Evolutionary conservation across 202 grass and related monocot genomes (phyloP).

Genomic region (Bolboschoenoplectus hybrid): DNA sequence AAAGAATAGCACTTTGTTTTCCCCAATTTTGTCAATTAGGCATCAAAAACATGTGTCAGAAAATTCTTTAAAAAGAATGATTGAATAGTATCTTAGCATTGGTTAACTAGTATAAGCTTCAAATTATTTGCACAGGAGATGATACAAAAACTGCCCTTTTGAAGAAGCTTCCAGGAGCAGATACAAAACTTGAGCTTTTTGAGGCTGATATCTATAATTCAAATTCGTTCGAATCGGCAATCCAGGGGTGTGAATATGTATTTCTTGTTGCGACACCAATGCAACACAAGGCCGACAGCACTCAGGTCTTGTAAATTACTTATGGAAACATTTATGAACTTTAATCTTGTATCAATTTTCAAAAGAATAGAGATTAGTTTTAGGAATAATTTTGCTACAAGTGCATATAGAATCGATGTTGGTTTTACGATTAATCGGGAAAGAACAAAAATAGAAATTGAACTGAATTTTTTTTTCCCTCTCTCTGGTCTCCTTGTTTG

Average conservation of each 20-base stretch:
- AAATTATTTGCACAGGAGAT: constrained; percentile 45
- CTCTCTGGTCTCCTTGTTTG: background rate
- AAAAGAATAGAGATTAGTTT: background rate
- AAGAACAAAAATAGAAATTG: background rate
- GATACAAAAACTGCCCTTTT: constrained; percentile 46
- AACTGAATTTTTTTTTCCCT: background rate
- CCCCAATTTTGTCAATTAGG: background rate
- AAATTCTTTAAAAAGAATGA: background rate
- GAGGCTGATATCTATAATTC: constrained; percentile 64
- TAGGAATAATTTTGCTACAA: background rate
- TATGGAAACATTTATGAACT: background rate
- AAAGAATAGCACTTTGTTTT: background rate
- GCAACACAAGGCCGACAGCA: constrained; percentile 9
- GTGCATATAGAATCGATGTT: background rate
- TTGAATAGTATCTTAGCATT: background rate
- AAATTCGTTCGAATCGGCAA: constrained; percentile 57
- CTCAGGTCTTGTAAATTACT: constrained; percentile 45
- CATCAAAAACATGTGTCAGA: background rate
- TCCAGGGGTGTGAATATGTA: constrained; percentile 54
- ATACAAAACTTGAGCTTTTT: constrained; percentile 49
- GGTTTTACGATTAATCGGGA: background rate
- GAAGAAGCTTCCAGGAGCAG: constrained; percentile 46
- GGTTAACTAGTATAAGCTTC: background rate
- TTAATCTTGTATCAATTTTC: background rate
- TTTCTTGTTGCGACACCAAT: constrained; percentile 66